These are phyloP conservation scores for Euphorbia tirucalli DNA, from an alignment of 345 rosid genomes.

Conservation along the genomic window DNA sequence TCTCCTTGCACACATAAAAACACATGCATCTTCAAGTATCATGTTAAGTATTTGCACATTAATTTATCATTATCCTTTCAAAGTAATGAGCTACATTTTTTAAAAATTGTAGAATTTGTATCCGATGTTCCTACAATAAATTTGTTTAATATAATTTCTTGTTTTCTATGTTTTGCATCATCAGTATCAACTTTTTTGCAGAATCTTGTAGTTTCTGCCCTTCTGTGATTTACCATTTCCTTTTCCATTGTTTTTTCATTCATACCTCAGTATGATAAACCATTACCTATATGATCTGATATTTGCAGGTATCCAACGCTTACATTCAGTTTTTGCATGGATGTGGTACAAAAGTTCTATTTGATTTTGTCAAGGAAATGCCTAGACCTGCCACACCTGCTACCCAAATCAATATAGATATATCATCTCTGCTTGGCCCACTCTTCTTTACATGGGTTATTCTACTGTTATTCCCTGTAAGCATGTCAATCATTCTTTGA, in stretches of 20 bases:
- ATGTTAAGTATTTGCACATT: too few relatives aligned
- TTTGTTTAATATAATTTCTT: neutral
- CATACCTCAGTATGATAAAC: neutral
- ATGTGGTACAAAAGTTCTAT: constrained; percentile 38
- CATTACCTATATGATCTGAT: constrained; percentile 5
- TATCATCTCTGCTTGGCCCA: constrained; percentile 66
- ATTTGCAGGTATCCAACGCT: constrained; percentile 74
- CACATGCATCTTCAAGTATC: too few relatives aligned
- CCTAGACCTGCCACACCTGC: constrained; percentile 49
- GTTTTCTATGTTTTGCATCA: neutral
- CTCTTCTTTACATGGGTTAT: constrained; percentile 78
- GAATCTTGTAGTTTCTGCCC: neutral
- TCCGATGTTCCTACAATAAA: neutral
- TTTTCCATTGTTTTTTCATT: neutral
- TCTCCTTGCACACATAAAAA: too few relatives aligned
- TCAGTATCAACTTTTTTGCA: neutral
- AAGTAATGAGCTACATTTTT: too few relatives aligned
- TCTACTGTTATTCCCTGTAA: constrained; percentile 84
- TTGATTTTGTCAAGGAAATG: constrained; percentile 79
- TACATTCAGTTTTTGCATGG: constrained; percentile 55
- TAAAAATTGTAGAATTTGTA: neutral
- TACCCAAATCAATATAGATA: constrained; percentile 45
- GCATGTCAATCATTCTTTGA: constrained; percentile 30
- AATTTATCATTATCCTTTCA: too few relatives aligned
- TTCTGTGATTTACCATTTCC: neutral